A percentile compares a stretch with the other conserved stretches of the same genome.
These are phyloP conservation scores for Corylus americana DNA, from an alignment of 306 rosid genomes.

Conservation along the genomic window DNA sequence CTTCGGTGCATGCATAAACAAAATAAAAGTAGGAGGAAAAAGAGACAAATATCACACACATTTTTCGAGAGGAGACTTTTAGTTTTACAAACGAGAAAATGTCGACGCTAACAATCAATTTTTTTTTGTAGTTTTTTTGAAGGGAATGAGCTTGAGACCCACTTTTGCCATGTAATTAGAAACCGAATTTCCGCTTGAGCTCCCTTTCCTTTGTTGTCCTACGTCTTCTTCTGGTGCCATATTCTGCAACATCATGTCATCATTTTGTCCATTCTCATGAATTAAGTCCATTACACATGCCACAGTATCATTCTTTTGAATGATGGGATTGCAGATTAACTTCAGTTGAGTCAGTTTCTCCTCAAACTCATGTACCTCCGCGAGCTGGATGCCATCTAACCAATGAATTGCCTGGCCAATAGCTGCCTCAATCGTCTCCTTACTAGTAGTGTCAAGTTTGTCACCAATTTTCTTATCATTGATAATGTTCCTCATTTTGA, in stretches of 20 bases:
- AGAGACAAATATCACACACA: too few species aligned
- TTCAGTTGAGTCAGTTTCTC: constrained; percentile 47
- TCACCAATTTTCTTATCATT: constrained; percentile 52
- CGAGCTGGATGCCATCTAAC: constrained; percentile 62
- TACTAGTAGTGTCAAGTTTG: constrained; percentile 34
- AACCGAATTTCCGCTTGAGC: neutral
- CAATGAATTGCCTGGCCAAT: constrained; percentile 50
- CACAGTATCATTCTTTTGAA: constrained; percentile 51
- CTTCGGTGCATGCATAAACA: too few species aligned
- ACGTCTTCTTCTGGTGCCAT: too few species aligned
- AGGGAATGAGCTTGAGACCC: constrained; percentile 28
- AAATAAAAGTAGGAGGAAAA: too few species aligned
- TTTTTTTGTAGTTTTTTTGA: too few species aligned
- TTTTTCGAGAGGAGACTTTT: too few species aligned
- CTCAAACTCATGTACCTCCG: constrained; percentile 32
- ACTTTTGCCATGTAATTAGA: constrained; percentile 12
- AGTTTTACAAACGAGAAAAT: too few species aligned
- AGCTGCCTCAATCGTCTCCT: constrained; percentile 64
- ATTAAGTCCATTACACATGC: constrained; percentile 45
- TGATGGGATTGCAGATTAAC: constrained; percentile 59
- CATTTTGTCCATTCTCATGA: neutral
- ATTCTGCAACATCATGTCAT: too few species aligned
- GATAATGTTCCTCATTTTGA: constrained; percentile 57
- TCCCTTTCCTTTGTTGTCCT: too few species aligned
- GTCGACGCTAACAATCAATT: too few species aligned